phyloP scores from a whole-genome alignment of 345 rosid species.

The Brassica napus region DNA sequence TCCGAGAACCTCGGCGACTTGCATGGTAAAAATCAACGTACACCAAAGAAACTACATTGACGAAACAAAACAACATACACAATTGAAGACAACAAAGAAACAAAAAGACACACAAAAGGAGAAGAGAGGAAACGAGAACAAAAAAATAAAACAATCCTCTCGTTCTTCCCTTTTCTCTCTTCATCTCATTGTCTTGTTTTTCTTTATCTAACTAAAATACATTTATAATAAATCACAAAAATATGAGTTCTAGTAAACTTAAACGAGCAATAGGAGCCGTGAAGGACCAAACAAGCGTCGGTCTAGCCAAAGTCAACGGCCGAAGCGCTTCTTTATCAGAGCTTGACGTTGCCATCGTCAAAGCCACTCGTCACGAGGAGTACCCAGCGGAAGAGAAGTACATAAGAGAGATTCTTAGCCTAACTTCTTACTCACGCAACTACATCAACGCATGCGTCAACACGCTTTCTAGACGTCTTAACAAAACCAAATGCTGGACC shows the following conservation, averaged over 20 bases:
- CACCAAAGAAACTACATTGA: conserved; percentile 35
- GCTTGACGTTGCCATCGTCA: conserved; percentile 81
- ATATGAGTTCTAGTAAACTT: conserved; percentile 74
- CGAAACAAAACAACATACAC: conserved; percentile 11
- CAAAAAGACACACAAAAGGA: conserved; percentile 29
- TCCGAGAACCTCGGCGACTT: conserved; percentile 36
- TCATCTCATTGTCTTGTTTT: conserved; percentile 22
- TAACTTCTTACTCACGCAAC: conserved; percentile 67
- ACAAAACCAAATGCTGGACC: conserved; percentile 81
- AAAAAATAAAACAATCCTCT: conserved; percentile 25
- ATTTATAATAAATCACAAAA: neutral
- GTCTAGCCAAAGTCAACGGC: conserved; percentile 77
- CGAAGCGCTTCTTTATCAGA: conserved; percentile 65
- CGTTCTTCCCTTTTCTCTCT: conserved; percentile 43
- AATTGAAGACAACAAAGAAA: neutral
- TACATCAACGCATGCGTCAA: conserved; percentile 57
- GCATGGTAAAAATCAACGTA: conserved; percentile 19
- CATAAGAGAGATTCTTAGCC: conserved; percentile 72
- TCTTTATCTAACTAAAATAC: neutral
- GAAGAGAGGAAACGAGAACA: conserved; percentile 37
- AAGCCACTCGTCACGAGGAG: conserved; percentile 87
- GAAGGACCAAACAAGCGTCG: conserved; percentile 86
- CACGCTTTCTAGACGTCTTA: conserved; percentile 64
- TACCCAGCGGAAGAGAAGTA: conserved; percentile 78
- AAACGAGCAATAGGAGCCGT: conserved; percentile 77